Evolutionary conservation across 495 filamentous ascomycete species (phyloP).

Genomic region (Xylaria telfairii): DNA sequence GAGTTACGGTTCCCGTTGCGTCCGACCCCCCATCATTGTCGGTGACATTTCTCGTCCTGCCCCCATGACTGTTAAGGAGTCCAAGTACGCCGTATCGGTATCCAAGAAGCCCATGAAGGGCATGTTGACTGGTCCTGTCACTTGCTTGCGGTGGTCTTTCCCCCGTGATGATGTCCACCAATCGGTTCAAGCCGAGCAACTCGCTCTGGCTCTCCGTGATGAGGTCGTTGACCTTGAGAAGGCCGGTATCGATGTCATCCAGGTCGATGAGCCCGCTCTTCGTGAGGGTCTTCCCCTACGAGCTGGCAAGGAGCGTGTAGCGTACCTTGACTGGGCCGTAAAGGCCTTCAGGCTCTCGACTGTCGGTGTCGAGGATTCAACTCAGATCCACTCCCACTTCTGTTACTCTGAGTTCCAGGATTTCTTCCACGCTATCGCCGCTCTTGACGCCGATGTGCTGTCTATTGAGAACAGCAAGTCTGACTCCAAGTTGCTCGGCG

Average conservation of each 20-base stretch:
- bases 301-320: constrained; percentile 85
- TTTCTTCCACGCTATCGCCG: constrained; percentile 99
- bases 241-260: constrained; percentile 95
- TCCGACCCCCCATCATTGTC: constrained; percentile 96
- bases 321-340: constrained; percentile 96
- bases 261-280: constrained; percentile 98
- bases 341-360: constrained; percentile 94
- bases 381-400: constrained; percentile 99
- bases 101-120: constrained; percentile 99
- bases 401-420: constrained; percentile 99
- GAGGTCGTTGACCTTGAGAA: constrained; percentile 97
- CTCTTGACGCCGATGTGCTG: constrained; percentile 95
- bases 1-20: constrained; percentile 96
- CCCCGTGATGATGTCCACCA: constrained; percentile 99
- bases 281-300: constrained; percentile 99
- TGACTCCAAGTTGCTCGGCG: constrained; percentile 97
- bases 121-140: constrained; percentile 99
- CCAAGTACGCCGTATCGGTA: constrained; percentile 94
- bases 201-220: constrained; percentile 96
- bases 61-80: constrained; percentile 99
- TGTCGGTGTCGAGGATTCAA: constrained; percentile 86
- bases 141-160: constrained; percentile 98
- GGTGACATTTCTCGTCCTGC: constrained; percentile 95
- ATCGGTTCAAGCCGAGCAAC: constrained; percentile 97
- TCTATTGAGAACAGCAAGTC: constrained; percentile 99